Evolutionary conservation across 2,329 filamentous ascomycete genomes (phyloP).

Genomic region (Madurella mycetomatis): DNA sequence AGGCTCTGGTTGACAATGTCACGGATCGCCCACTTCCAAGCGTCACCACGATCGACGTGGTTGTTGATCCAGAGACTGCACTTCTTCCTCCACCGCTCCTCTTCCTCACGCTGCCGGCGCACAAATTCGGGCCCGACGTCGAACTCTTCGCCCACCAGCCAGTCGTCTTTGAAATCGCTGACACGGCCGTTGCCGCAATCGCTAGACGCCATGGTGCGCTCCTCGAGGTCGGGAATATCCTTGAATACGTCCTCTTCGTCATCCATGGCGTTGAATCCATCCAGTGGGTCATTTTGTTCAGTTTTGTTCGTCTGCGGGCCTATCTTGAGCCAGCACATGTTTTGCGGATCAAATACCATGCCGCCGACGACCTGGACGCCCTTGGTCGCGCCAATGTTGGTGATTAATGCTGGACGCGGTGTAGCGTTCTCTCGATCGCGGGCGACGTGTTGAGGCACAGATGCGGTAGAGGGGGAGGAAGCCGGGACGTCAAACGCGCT

Average conservation of each 20-base stretch:
- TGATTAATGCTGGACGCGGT: conserved; percentile 75
- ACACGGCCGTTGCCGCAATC: conserved; percentile 47
- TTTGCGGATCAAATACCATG: conserved; percentile 96
- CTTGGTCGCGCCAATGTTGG: conserved; percentile 77
- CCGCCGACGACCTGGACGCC: conserved; percentile 92
- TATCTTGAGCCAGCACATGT: conserved; percentile 96
- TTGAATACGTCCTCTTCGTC: conserved; percentile 94
- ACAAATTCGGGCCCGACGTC: conserved; percentile 96
- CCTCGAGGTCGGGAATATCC: conserved; percentile 87
- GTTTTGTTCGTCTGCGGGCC: conserved; percentile 40
- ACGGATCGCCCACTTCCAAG: conserved; percentile 75
- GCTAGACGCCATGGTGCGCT: conserved; percentile 50
- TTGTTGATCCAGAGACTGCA: conserved; percentile 75
- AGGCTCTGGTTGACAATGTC: conserved; percentile 45
- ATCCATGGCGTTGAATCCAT: conserved; percentile 65
- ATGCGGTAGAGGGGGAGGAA: conserved; percentile 50
- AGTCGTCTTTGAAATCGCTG: conserved; percentile 67
- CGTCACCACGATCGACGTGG: conserved; percentile 50
- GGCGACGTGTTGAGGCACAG: conserved; percentile 38
- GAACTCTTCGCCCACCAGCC: conserved; percentile 91
- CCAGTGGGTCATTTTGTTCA: conserved; percentile 54
- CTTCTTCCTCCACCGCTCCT: conserved; percentile 84
- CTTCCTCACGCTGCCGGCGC: conserved; percentile 81
- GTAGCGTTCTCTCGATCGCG: conserved; percentile 57
- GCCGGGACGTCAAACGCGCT: conserved; percentile 68